Conservation (phyloP, 768 basidiomycete species). For the Asterophora lycoperdoides region DNA sequence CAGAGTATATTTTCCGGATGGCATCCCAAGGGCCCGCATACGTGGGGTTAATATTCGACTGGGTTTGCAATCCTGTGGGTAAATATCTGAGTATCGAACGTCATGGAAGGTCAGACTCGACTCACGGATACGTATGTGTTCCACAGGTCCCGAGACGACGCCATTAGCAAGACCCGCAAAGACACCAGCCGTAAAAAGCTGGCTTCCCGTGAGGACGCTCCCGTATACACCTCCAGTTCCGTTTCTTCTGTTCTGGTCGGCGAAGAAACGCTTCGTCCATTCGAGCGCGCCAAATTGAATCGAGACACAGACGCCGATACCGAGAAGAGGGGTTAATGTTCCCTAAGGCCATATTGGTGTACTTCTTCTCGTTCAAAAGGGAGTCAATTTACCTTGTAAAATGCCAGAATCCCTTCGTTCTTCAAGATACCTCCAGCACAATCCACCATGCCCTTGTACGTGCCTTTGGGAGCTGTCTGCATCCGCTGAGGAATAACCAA, state of each 20-base stretch:
- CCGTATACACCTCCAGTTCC: slow-evolving; percentile 69
- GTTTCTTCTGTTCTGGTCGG: slow-evolving; percentile 49
- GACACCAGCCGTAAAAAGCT: slow-evolving; percentile 76
- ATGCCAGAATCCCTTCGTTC: slow-evolving; percentile 89
- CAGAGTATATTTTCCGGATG: slow-evolving; percentile 73
- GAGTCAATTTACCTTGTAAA: slow-evolving; percentile 72
- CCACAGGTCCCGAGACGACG: slow-evolving; percentile 92
- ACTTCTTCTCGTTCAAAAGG: not conserved
- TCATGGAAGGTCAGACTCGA: slow-evolving; percentile 27
- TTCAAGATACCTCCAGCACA: slow-evolving; percentile 89
- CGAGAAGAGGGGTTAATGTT: slow-evolving; percentile 83
- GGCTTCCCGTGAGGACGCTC: slow-evolving; percentile 49
- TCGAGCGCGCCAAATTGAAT: slow-evolving; percentile 95
- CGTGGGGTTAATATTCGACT: slow-evolving; percentile 67
- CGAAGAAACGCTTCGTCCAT: slow-evolving; percentile 77
- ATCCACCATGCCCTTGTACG: slow-evolving; percentile 82
- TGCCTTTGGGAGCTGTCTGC: slow-evolving; percentile 90
- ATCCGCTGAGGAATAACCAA: slow-evolving; percentile 56
- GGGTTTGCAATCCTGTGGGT: slow-evolving; percentile 79
- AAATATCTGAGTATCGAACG: not conserved
- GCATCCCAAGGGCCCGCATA: slow-evolving; percentile 89
- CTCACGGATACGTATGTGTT: slow-evolving; percentile 95
- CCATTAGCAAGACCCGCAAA: slow-evolving; percentile 88
- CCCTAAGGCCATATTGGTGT: slow-evolving; percentile 47
- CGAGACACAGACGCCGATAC: slow-evolving; percentile 92